These are phyloP conservation scores for Yarrowia bubula DNA, from an alignment of 805 yeast species.

Conservation along the genomic window DNA sequence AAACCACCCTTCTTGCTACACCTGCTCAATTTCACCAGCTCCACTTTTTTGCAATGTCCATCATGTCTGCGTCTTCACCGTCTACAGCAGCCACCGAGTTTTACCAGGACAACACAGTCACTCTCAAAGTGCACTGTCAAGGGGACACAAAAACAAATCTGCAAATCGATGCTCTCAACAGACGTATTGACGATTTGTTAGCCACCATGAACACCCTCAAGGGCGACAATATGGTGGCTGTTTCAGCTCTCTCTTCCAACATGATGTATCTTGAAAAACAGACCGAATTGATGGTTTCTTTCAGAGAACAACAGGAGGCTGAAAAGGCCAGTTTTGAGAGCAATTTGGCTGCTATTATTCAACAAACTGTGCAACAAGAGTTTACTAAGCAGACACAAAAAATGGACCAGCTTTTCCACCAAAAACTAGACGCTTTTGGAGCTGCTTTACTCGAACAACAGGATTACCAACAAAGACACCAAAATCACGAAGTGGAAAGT, in stretches of 20 bases:
- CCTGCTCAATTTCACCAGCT: neutral
- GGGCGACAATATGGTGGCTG: constrained; percentile 12
- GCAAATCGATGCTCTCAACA: neutral
- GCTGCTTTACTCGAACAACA: neutral
- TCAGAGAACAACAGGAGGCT: neutral
- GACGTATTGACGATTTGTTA: neutral
- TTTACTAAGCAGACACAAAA: neutral
- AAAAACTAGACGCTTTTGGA: constrained; percentile 10
- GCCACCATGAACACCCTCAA: neutral
- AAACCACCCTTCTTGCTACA: neutral
- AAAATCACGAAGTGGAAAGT: too few relatives aligned
- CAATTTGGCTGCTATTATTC: neutral
- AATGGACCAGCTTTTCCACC: neutral
- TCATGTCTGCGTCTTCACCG: neutral
- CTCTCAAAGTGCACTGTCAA: neutral
- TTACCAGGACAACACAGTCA: neutral
- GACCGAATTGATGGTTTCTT: constrained; percentile 18
- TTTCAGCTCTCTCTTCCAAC: neutral
- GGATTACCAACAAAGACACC: too few relatives aligned
- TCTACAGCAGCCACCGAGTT: neutral
- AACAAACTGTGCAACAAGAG: neutral
- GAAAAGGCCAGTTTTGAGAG: neutral
- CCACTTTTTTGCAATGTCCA: neutral
- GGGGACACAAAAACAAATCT: neutral
- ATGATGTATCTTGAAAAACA: constrained; percentile 16